Percentiles rank a stretch among this genome's conserved stretches.
phyloP scores from a whole-genome alignment of 2,329 filamentous ascomycete genomes.

The Dryadomyces quercus-mongolicae region DNA sequence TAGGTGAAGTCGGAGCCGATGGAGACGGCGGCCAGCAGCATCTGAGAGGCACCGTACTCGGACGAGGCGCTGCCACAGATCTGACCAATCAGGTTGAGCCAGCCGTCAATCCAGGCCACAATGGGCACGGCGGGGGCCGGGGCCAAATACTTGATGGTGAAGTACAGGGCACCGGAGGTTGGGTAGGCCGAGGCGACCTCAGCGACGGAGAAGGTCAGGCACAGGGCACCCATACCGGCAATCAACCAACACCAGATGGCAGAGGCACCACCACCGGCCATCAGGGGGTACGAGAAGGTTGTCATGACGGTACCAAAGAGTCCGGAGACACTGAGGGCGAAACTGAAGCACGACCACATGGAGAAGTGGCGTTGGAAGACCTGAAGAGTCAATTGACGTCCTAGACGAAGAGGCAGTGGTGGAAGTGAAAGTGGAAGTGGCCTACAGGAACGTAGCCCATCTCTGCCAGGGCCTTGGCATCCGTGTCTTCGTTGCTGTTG shows the following conservation, averaged over 20 bases:
- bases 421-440: background rate
- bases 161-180: conserved; percentile 36
- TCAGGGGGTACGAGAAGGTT: conserved; percentile 40
- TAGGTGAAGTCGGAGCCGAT: conserved; percentile 36
- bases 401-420: too few relatives aligned
- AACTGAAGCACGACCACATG: conserved; percentile 43
- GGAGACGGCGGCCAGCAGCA: conserved; percentile 42
- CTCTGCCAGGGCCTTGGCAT: conserved; percentile 21
- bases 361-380: conserved; percentile 50
- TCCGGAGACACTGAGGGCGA: conserved; percentile 44
- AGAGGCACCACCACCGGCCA: conserved; percentile 38
- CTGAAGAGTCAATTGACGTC: conserved; percentile 13
- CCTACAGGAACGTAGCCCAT: conserved; percentile 25
- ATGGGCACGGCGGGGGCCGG: conserved; percentile 33
- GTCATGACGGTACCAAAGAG: conserved; percentile 43
- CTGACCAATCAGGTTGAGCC: conserved; percentile 40
- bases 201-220: conserved; percentile 39
- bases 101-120: conserved; percentile 35
- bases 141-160: conserved; percentile 41
- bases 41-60: conserved; percentile 43
- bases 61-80: conserved; percentile 41
- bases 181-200: conserved; percentile 47
- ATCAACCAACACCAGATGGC: conserved; percentile 48
- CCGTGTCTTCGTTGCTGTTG: conserved; percentile 9
- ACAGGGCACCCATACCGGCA: conserved; percentile 42